Percentiles rank a stretch among this genome's conserved stretches.
Evolutionary conservation across 2,329 filamentous ascomycete species (phyloP).

Genomic region (Phyllosticta paracitricarpa): DNA sequence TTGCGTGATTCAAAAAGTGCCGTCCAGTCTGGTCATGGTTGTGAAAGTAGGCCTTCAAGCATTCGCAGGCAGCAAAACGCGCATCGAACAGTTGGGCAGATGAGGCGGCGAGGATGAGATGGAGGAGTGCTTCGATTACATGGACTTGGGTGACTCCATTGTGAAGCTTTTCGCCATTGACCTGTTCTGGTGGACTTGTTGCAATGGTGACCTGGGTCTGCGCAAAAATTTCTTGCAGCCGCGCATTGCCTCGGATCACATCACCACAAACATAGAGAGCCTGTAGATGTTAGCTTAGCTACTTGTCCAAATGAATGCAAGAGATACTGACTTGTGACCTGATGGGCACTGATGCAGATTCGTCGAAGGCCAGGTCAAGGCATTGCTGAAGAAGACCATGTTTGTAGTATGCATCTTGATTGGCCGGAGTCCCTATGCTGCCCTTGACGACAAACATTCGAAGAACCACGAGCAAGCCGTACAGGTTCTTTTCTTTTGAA

Average conservation of each 20-base stretch:
- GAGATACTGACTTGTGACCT: constrained; percentile 59
- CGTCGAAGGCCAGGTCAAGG: constrained; percentile 72
- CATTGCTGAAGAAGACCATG: constrained; percentile 70
- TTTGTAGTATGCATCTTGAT: constrained; percentile 79
- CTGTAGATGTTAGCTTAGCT: constrained; percentile 27
- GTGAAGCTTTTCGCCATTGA: constrained; percentile 43
- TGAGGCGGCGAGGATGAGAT: constrained; percentile 63
- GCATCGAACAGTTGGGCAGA: constrained; percentile 63
- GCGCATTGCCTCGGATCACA: constrained; percentile 70
- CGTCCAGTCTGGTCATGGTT: constrained; percentile 70
- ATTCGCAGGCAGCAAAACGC: constrained; percentile 76
- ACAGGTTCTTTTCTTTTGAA: constrained; percentile 80
- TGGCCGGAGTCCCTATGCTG: constrained; percentile 69
- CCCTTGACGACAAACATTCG: constrained; percentile 76
- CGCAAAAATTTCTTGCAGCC: constrained; percentile 56
- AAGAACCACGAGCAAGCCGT: constrained; percentile 77
- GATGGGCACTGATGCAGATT: constrained; percentile 62
- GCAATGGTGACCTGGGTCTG: constrained; percentile 51
- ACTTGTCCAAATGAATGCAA: constrained; percentile 6
- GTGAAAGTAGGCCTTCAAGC: constrained; percentile 85
- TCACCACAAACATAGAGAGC: constrained; percentile 80
- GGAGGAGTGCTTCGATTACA: constrained; percentile 86
- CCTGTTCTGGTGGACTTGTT: constrained; percentile 48
- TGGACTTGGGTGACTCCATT: constrained; percentile 59
- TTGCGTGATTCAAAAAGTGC: constrained; percentile 80